phyloP scores from a whole-genome alignment of 192 early-diverging fungal species.

The Rhizoclosmatium sp. region DNA sequence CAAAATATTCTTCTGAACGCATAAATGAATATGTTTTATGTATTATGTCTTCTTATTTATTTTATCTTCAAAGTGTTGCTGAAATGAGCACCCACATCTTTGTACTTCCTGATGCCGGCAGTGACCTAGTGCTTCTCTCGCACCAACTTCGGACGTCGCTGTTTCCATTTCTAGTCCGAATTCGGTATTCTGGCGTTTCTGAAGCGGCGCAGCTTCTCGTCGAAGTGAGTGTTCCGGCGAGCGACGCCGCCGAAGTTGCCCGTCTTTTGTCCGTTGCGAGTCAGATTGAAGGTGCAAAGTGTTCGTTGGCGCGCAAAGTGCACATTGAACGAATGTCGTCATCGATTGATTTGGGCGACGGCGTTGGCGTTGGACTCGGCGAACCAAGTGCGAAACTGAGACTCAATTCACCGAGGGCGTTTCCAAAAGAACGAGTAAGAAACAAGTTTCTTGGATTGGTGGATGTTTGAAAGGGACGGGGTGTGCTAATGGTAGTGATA shows the following conservation, averaged over 20 bases:
- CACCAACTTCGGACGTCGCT: constrained; percentile 1
- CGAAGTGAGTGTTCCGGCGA: not conserved
- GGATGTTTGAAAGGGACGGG: not conserved
- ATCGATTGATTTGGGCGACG: not conserved
- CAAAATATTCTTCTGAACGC: too few relatives aligned
- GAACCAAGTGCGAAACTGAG: not conserved
- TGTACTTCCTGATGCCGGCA: not conserved
- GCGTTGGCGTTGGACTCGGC: not conserved
- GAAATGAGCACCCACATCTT: not conserved
- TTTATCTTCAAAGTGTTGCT: too few relatives aligned
- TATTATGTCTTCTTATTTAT: too few relatives aligned
- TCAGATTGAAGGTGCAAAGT: not conserved
- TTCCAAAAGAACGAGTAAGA: not conserved
- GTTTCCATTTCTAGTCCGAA: not conserved
- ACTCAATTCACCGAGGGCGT: not conserved
- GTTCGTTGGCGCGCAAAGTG: not conserved
- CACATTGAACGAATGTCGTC: not conserved
- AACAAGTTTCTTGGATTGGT: not conserved
- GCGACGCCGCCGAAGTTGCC: not conserved
- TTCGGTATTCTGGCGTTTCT: constrained; percentile 5
- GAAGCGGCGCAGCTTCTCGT: constrained; percentile 15
- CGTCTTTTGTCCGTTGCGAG: not conserved
- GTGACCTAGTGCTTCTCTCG: not conserved
- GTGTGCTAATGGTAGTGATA: not conserved
- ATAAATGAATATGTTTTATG: too few relatives aligned